Base-by-base conservation (phyloP, 768 basidiomycete species). In the Suillus subaureus region DNA sequence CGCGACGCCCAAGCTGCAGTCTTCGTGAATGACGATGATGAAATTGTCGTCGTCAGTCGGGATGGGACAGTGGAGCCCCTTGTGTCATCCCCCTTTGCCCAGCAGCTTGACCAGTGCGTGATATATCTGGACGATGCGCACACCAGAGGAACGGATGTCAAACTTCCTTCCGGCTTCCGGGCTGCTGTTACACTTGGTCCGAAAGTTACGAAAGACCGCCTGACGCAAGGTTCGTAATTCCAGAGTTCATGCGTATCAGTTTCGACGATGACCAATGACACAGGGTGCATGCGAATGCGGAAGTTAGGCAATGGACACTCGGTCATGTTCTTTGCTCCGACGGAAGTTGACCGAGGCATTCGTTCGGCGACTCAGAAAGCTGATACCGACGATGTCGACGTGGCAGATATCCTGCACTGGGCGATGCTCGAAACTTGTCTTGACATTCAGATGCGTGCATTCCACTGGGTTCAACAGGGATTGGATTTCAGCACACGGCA, bases 271-370 rank as follows among this genome's bases (percentile, higher is more conserved):
- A 28, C 7, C 51, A 16, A 18, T 16, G 8, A 16, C 3, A n/a
- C 35, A 85, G 84, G 83, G 3, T 85, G 84, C 63, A 85, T 85
- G 84, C 76, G 84, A 18, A 84, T 85, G 84, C 77, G 85, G 3
- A 77, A 79, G 68, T 75, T 85, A 0, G 85, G 85, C 21, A 69
- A 73, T 12, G 81, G 80, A 0, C 84, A 85, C 61, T 81, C 84
- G 2, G 69, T 85, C 26, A 71, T 80, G 63, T 84, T 85, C 69
- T 81, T 83, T 56, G 83, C 81, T 13, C 79, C 84, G 8, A 68
- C 71, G 0, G 82, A 84, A 54, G 74, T 84, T 6, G 78, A 81
- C 62, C 67, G 68, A 12, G 61, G 66, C 1, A 82, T 85, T 63
- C 79, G 79, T 28, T 54, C 66, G 9, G 64, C 74, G 4, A 64